phyloP scores from a whole-genome alignment of 106 monocot species.

The Acanthochlamys bracteata region DNA sequence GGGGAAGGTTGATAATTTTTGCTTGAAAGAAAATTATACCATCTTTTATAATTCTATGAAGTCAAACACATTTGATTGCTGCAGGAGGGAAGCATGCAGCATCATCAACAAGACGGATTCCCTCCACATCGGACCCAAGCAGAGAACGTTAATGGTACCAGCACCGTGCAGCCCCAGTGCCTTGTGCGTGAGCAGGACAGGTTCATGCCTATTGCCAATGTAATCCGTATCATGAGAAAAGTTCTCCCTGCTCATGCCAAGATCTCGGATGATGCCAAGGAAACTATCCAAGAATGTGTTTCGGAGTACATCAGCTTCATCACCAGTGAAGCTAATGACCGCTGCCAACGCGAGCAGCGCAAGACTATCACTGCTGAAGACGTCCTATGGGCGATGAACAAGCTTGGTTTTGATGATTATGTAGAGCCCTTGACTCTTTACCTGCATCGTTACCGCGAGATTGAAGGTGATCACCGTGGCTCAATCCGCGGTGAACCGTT shows the following conservation, averaged over 20 bases:
- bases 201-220: constrained; percentile 37
- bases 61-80: too few species aligned
- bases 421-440: constrained; percentile 31
- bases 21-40: too few species aligned
- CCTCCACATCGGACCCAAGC: too few species aligned
- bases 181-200: constrained; percentile 5
- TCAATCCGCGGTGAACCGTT: constrained; percentile 22
- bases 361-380: constrained; percentile 52
- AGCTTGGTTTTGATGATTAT: constrained; percentile 48
- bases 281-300: constrained; percentile 43
- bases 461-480: constrained; percentile 38
- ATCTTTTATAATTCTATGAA: too few species aligned
- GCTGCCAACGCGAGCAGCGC: constrained; percentile 41
- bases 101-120: too few species aligned
- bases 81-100: too few species aligned
- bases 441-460: constrained; percentile 37
- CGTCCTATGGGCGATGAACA: constrained; percentile 41
- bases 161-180: neutral
- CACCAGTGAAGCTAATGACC: constrained; percentile 45
- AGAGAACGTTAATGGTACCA: neutral
- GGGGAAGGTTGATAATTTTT: too few species aligned
- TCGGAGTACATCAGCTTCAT: constrained; percentile 52
- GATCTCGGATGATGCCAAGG: constrained; percentile 50
- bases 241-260: constrained; percentile 39
- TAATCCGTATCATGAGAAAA: constrained; percentile 42